Evolutionary conservation across 495 filamentous ascomycete genomes (phyloP).

Genomic region (Penicillium turbatum): DNA sequence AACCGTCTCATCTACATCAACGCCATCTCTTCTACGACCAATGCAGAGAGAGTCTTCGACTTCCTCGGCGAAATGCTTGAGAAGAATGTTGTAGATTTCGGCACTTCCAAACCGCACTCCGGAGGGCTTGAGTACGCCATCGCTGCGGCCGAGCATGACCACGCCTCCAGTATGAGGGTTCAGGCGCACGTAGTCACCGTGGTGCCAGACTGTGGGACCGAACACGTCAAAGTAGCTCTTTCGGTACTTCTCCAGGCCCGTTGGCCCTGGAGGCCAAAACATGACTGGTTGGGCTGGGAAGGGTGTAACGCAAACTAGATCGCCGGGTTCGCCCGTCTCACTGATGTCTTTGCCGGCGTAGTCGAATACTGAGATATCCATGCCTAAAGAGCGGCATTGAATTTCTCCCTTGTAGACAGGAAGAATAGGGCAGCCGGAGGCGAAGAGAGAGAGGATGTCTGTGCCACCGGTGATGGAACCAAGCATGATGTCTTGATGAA

Average conservation of each 20-base stretch:
- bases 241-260: conserved; percentile 68
- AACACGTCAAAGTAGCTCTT: conserved; percentile 87
- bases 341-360: conserved; percentile 50
- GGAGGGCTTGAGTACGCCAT: conserved; percentile 84
- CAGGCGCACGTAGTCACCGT: conserved; percentile 87
- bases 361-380: conserved; percentile 80
- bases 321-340: conserved; percentile 66
- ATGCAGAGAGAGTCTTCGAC: conserved; percentile 84
- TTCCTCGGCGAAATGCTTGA: conserved; percentile 70
- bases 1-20: conserved; percentile 78
- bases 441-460: conserved; percentile 92
- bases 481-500: conserved; percentile 70
- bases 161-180: conserved; percentile 70
- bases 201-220: conserved; percentile 71
- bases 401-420: conserved; percentile 87
- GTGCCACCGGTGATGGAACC: conserved; percentile 86
- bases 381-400: conserved; percentile 83
- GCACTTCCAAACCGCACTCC: conserved; percentile 85
- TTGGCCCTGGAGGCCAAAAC: conserved; percentile 68
- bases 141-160: conserved; percentile 82
- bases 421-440: conserved; percentile 76
- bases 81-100: conserved; percentile 89
- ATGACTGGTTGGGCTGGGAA: conserved; percentile 88
- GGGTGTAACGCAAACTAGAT: conserved; percentile 79
- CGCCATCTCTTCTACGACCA: conserved; percentile 61